Evolutionary conservation across 139 green algal genomes (phyloP), one percentile per base, ranked within the genome.

Genomic region (Yamagishiella unicocca): DNA sequence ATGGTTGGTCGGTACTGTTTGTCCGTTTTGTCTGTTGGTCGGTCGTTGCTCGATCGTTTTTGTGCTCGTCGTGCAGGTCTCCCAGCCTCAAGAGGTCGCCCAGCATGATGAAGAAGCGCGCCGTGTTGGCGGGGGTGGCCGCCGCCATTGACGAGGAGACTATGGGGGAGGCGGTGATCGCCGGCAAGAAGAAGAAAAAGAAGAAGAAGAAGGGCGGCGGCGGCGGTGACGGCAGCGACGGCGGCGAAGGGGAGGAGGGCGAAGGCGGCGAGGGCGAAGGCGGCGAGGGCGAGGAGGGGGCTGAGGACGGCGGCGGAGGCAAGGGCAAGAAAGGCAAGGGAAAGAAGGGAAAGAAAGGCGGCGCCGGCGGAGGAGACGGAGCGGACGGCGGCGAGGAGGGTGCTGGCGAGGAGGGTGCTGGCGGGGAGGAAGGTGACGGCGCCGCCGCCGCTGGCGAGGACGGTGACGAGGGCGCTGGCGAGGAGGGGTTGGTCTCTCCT

Each of bases 81-180:
- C 21, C 55, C 67, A 6, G 67, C 35, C 12, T 29, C 35, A 80
- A 78, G 40, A 78, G 58, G 38, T 78, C 70, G 4, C 38, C 40
- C 7, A 78, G 70, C 70, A 58, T 78, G 2, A 12, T 54, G 40
- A 40, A 42, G 29, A 85, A 85, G 80, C 7, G 10, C 0, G 9
- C n/a, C 29, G 24, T 77, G 27, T 31, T 86, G 31, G 22, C 24
- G 25, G n/a, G 22, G 4, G 64, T 86, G 31, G 80, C 80, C 0
- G 64, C n/a, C 6, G 80, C 42, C 64, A 86, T 86, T 43, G 80
- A 86, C 50, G 80, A 86, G 64, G 62, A 77, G 24, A 68, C n/a
- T 31, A 86, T 86, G 80, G 80, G 80, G 40, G 80, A 86, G 0
- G 80, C 62, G 31, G 42, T 77, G 3, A 45, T 14, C 9, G 64